Evolutionary conservation across 768 basidiomycete genomes (phyloP), one percentile per base, ranked within the genome.

Genomic region (Gloeostereum incarnatum): DNA sequence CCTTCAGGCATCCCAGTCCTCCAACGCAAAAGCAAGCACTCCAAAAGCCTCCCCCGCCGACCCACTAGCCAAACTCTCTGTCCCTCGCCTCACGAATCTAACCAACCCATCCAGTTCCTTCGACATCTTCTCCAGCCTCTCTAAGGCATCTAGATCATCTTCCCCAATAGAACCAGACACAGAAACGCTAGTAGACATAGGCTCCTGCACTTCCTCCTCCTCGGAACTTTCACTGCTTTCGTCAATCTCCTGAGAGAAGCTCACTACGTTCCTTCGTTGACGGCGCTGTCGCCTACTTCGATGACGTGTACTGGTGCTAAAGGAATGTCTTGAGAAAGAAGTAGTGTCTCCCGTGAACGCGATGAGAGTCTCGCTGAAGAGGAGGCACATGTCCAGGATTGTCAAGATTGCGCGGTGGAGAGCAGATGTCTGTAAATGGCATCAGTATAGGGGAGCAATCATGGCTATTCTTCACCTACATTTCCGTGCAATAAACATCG

Each of bases 1-100:
- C 40, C n/a, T n/a, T 65, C 49, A 71, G 13, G 61, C 50, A 56
- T 85, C 83, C 84, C 85, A 89, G 51, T 86, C 85, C 38, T 88
- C 81, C 42, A 90, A 60, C 29, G 73, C 64, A 54, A 90, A 89
- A 7, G 83, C 81, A 36, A 89, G 60, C 22, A 84, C 67, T 1
- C 74, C 79, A 51, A 85, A 88, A 9, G 78, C 74, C 19, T 67
- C 73, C 36, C 78, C 77, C 13, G 67, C 66, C n/a, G 62, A 54
- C 1, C 79, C 76, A 27, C 71, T 71, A 9, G 79, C 79, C 17
- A 87, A 59, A 47, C 63, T 75, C 53, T 89, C 87, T 5, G 78
- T 74, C 0, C 81, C 80, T 20, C 82, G 61, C 31, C 81, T 58
- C 4, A 88, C 51, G 52, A 83, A 83, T 25, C 78, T 61, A 17